Percentiles rank a stretch among this genome's conserved stretches.
These are phyloP conservation scores for Spatholobus suberectus DNA, from an alignment of 306 rosid genomes.

Conservation along the genomic window DNA sequence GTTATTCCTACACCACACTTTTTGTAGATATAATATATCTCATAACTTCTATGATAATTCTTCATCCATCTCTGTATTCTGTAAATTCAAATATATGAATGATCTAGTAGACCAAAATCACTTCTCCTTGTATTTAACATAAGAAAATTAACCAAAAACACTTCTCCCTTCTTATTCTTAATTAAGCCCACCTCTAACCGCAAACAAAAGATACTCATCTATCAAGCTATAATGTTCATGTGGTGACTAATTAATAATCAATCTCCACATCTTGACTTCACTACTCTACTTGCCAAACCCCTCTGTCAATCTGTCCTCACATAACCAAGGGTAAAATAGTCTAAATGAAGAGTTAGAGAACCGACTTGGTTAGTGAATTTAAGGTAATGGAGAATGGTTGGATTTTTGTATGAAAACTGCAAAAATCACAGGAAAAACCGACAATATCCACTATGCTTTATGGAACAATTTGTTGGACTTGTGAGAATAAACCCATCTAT, in stretches of 20 bases:
- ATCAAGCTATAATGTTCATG: not conserved
- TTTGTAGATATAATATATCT: not conserved
- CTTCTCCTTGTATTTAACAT: not conserved
- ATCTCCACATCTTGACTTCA: not conserved
- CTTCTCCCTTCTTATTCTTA: not conserved
- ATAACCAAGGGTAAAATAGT: not conserved
- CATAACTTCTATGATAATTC: not conserved
- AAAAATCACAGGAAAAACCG: slow-evolving; percentile 1
- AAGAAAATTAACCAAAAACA: not conserved
- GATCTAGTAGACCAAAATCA: not conserved
- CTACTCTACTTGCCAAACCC: not conserved
- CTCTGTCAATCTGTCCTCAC: not conserved
- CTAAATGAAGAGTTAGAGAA: not conserved
- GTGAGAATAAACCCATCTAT: not conserved
- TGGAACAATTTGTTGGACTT: not conserved
- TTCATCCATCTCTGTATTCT: not conserved
- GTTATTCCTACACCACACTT: not conserved
- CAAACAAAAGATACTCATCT: not conserved
- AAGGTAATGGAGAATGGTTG: not conserved
- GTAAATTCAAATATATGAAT: not conserved
- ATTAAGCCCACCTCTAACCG: not conserved
- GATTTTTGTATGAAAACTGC: not conserved
- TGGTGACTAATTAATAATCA: not conserved
- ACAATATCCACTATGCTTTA: not conserved
- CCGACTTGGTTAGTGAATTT: not conserved